Conservation (phyloP, 305 asterid species). For the Caryopteris hybrid region DNA sequence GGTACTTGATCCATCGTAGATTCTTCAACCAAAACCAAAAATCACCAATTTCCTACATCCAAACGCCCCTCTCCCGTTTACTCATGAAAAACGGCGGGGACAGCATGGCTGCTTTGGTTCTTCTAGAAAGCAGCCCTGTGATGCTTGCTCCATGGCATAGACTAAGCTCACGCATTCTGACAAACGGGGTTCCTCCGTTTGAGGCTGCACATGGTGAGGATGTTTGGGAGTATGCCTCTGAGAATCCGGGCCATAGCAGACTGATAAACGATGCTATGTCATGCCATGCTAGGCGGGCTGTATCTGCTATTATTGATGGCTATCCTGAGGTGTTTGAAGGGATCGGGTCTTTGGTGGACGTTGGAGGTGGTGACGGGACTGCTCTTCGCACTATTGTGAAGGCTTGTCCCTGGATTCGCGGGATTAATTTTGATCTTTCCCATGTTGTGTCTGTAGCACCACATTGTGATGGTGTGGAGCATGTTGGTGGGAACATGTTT, state of each 20-base stretch:
- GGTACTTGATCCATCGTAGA: slow-evolving; percentile 49
- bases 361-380: slow-evolving; percentile 58
- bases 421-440: slow-evolving; percentile 60
- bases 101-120: slow-evolving; percentile 47
- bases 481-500: slow-evolving; percentile 65
- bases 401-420: slow-evolving; percentile 50
- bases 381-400: slow-evolving; percentile 31
- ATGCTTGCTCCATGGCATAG: slow-evolving; percentile 74
- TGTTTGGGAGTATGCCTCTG: slow-evolving; percentile 39
- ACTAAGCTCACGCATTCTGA: slow-evolving; percentile 26
- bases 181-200: slow-evolving; percentile 26
- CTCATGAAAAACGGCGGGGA: slow-evolving; percentile 21
- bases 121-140: slow-evolving; percentile 51
- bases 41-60: slow-evolving; percentile 24
- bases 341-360: slow-evolving; percentile 43
- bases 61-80: slow-evolving; percentile 54
- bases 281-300: slow-evolving; percentile 29
- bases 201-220: slow-evolving; percentile 40
- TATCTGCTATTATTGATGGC: slow-evolving; percentile 20
- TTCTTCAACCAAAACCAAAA: slow-evolving; percentile 36
- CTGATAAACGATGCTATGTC: slow-evolving; percentile 43
- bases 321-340: slow-evolving; percentile 29
- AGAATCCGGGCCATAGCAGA: slow-evolving; percentile 36
- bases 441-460: slow-evolving; percentile 48
- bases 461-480: slow-evolving; percentile 25